phyloP scores from a whole-genome alignment of 306 rosid species.

The Vigna trinervia region DNA sequence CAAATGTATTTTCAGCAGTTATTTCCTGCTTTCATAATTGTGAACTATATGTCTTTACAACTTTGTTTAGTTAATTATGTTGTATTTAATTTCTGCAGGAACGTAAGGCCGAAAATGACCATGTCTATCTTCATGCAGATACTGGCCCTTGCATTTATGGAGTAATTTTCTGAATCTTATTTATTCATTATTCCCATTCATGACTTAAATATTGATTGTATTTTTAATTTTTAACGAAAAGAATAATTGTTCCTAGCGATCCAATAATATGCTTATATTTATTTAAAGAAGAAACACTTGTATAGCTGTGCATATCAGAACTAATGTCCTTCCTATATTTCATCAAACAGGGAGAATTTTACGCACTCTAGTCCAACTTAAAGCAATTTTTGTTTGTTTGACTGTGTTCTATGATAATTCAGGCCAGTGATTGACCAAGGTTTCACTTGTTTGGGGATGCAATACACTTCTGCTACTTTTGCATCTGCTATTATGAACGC shows the following conservation, averaged over 20 bases:
- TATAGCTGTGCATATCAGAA: too few relatives aligned
- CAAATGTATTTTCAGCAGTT: background rate
- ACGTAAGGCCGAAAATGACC: slow-evolving; percentile 76
- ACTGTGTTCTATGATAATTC: background rate
- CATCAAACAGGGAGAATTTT: too few relatives aligned
- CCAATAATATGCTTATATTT: too few relatives aligned
- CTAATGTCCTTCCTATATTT: too few relatives aligned
- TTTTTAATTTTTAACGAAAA: background rate
- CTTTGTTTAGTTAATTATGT: background rate
- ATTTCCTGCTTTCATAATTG: background rate
- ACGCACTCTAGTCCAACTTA: background rate
- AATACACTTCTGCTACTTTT: slow-evolving; percentile 74
- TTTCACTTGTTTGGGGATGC: slow-evolving; percentile 69
- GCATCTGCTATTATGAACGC: slow-evolving; percentile 74
- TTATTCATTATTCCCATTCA: background rate
- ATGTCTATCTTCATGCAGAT: slow-evolving; percentile 58
- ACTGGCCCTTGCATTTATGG: slow-evolving; percentile 65
- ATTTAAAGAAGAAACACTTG: too few relatives aligned
- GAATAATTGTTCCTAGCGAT: too few relatives aligned
- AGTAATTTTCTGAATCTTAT: slow-evolving; percentile 50
- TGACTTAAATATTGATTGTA: background rate
- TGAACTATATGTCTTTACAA: background rate
- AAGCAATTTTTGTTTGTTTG: background rate
- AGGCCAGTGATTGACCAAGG: slow-evolving; percentile 81
- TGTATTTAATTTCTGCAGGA: slow-evolving; percentile 51